Base-by-base conservation (phyloP, 768 basidiomycete genomes). In the Brasilioporus rufonigricans region DNA sequence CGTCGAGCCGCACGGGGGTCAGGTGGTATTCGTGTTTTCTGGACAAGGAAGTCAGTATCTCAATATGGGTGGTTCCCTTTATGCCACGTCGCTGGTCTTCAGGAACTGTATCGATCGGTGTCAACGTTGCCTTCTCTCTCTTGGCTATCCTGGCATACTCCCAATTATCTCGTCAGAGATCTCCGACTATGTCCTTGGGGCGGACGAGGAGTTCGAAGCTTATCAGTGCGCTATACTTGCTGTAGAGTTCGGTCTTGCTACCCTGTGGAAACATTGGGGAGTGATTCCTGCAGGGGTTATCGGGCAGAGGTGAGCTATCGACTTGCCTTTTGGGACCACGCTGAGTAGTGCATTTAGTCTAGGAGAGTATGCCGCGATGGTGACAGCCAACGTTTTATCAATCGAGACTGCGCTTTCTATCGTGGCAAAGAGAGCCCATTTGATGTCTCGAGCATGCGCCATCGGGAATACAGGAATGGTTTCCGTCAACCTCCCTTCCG, bases 181-280 rank as follows among this genome's bases (percentile, higher is more conserved):
- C 6, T 52, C 53, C 29, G 58, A 59, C 5, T 64, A 61, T 44
- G 67, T 56, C 6, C 47, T 73, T 13, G 47, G 59, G 2, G 27
- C 54, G n/a, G 49, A 61, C 3, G 73, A 78, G 26, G 76, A 78
- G 46, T 71, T 77, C 16, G 77, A 80, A 57, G 75, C 71, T 0
- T 74, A 73, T 50, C 85, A 87, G 55, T 66, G 76, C 5, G 80
- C 86, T 0, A 72, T 85, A 7, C 80, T 90, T 56, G 71, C 82
- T 0, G 69, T 90, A 10, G 79, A 89, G 61, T 88, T 83, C 61
- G 82, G 83, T 0, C 70, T 91, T 21, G 77, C 81, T 0, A 72
- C 69, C 44, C 54, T 91, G 14, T 91, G 88, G 89, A 78, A 79
- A 32, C 80, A 77, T 8, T 90, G 85, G 86, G 88, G 87, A 1